Evolutionary conservation across 768 basidiomycete genomes (phyloP).

Genomic region (Kwoniella europaea): DNA sequence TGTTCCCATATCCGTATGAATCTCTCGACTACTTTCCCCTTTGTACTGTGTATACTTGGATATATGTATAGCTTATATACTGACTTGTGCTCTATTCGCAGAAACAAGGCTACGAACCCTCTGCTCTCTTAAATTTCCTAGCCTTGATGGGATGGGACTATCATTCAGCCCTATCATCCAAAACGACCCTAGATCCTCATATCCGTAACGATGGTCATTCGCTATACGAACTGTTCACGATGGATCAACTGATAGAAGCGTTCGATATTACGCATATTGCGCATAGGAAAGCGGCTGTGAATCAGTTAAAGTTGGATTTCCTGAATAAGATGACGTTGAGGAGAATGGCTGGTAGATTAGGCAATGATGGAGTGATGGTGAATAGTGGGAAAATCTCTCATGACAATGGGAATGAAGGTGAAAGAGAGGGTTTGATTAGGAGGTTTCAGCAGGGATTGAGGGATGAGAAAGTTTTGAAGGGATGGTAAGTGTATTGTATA

Average conservation of each 20-base stretch:
- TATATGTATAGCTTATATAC: not conserved
- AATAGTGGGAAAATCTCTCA: constrained; percentile 25
- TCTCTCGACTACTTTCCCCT: no score
- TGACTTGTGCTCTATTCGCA: constrained; percentile 51
- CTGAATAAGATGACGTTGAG: constrained; percentile 86
- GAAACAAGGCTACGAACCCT: constrained; percentile 87
- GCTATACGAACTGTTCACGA: constrained; percentile 53
- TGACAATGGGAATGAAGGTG: constrained; percentile 14
- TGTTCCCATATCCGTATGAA: no score
- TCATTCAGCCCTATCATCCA: constrained; percentile 56
- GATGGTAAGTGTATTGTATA: constrained; percentile 29
- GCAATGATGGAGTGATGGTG: constrained; percentile 58
- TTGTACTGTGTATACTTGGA: no score
- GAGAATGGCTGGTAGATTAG: constrained; percentile 63
- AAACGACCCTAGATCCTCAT: constrained; percentile 27
- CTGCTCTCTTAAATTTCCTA: constrained; percentile 88
- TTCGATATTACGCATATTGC: constrained; percentile 80
- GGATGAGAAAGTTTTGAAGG: constrained; percentile 44
- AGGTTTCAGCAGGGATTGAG: constrained; percentile 59
- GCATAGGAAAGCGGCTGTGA: constrained; percentile 80
- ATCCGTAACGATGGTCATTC: constrained; percentile 44
- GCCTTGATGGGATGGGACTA: constrained; percentile 93
- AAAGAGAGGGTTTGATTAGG: constrained; percentile 64
- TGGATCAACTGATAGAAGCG: constrained; percentile 72
- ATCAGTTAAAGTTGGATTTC: constrained; percentile 77